These are phyloP conservation scores for Biscutella laevigata DNA, from an alignment of 441 rosid species.

Conservation along the genomic window DNA sequence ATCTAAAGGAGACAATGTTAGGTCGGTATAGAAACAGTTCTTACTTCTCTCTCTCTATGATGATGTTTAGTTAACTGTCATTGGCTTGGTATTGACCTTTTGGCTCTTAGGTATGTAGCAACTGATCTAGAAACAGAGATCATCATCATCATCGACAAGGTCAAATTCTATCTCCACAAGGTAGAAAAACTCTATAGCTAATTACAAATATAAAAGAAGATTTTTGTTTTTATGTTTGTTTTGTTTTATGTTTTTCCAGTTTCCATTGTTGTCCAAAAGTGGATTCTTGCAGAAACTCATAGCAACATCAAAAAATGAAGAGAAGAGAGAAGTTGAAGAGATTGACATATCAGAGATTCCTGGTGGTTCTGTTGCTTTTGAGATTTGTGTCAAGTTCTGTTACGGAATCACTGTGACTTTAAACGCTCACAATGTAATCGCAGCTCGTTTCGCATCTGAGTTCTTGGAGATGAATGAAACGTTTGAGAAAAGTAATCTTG, in stretches of 20 bases:
- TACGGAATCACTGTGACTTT: constrained; percentile 24
- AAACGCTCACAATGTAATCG: constrained; percentile 24
- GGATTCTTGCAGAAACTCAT: constrained; percentile 18
- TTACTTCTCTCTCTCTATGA: neutral
- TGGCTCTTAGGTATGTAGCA: constrained; percentile 18
- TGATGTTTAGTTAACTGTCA: neutral
- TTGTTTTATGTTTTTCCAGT: constrained; percentile 10
- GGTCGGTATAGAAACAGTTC: constrained; percentile 33
- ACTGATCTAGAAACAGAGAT: constrained; percentile 24
- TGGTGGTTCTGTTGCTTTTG: constrained; percentile 27
- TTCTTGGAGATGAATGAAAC: constrained; percentile 27
- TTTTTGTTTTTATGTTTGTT: no score
- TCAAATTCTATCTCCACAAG: constrained; percentile 24
- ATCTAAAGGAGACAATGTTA: constrained; percentile 51
- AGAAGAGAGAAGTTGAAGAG: no score
- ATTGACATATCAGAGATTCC: constrained; percentile 20
- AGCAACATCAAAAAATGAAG: constrained; percentile 16
- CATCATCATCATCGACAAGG: constrained; percentile 1
- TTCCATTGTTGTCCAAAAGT: constrained; percentile 26
- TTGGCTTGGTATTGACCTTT: no score
- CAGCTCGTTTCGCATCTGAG: constrained; percentile 26
- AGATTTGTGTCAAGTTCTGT: constrained; percentile 26
- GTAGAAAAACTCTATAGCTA: neutral
- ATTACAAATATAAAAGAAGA: neutral
- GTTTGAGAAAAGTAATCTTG: constrained; percentile 25